Conservation (phyloP, 2,329 filamentous ascomycete genomes). For the Monosporascus sp. region DNA sequence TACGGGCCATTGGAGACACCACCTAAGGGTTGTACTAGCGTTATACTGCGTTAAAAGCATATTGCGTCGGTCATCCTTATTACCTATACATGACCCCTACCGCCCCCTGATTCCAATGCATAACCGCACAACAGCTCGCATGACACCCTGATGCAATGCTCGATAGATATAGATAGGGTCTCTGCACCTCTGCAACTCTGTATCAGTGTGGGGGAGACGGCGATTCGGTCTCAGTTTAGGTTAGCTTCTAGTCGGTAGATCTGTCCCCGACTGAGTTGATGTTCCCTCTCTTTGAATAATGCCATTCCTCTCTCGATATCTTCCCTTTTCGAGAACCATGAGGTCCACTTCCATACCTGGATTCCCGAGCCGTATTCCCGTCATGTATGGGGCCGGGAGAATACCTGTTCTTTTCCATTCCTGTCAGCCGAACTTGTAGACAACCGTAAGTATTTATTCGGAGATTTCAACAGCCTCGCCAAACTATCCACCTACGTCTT, state of each 20-base stretch:
- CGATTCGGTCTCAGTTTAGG: background rate
- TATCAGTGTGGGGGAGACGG: background rate
- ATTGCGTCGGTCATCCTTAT: background rate
- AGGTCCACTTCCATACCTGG: background rate
- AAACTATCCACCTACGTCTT: background rate
- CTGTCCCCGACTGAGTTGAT: background rate
- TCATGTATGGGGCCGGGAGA: background rate
- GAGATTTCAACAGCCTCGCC: background rate
- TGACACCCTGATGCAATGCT: background rate
- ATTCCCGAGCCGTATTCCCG: background rate
- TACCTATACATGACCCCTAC: background rate
- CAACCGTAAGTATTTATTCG: background rate
- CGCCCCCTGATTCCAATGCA: background rate
- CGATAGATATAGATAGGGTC: background rate
- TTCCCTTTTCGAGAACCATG: background rate
- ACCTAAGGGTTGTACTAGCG: too few relatives aligned
- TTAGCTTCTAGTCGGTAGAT: background rate
- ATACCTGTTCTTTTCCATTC: background rate
- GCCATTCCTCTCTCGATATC: background rate
- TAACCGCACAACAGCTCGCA: background rate
- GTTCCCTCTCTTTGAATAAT: background rate
- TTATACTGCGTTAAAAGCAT: too few relatives aligned
- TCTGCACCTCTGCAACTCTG: background rate
- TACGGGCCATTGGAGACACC: background rate
- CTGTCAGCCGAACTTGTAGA: background rate